phyloP scores from a whole-genome alignment of 495 filamentous ascomycete genomes.

The Podospora conica region DNA sequence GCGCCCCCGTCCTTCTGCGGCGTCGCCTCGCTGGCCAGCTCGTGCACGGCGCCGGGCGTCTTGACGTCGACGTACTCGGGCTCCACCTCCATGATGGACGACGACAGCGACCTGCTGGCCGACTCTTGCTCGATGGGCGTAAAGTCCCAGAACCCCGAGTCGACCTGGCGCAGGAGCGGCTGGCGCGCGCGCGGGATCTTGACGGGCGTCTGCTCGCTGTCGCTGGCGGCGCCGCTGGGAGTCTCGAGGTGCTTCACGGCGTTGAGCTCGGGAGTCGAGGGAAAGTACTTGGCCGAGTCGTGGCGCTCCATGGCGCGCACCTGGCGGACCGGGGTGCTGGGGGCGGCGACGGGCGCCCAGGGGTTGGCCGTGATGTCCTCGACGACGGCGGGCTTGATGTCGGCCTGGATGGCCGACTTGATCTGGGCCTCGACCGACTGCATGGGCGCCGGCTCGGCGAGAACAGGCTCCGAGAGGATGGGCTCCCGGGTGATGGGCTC shows the following conservation, averaged over 20 bases:
- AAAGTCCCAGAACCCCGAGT: slow-evolving; percentile 31
- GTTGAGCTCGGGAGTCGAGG: slow-evolving; percentile 15
- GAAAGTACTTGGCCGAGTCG: slow-evolving; percentile 27
- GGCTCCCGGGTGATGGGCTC: slow-evolving; percentile 3
- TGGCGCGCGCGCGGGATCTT: slow-evolving; percentile 5
- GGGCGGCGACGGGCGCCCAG: not conserved
- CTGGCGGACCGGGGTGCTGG: not conserved
- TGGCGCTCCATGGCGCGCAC: slow-evolving; percentile 14
- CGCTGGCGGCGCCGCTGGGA: slow-evolving; percentile 10
- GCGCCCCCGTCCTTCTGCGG: slow-evolving; percentile 1
- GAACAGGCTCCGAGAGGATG: not conserved
- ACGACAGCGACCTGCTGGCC: slow-evolving; percentile 10
- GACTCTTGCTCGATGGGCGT: slow-evolving; percentile 15
- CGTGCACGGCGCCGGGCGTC: slow-evolving; percentile 2
- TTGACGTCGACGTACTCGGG: slow-evolving; percentile 11
- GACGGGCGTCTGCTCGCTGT: not conserved
- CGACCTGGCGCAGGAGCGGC: slow-evolving; percentile 19
- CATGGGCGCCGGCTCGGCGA: not conserved
- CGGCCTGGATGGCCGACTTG: slow-evolving; percentile 8
- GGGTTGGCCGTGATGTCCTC: not conserved
- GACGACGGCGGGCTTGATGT: slow-evolving; percentile 7
- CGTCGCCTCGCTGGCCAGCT: slow-evolving; percentile 1
- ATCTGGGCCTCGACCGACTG: not conserved
- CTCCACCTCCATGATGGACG: slow-evolving; percentile 18
- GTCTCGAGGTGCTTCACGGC: slow-evolving; percentile 13